These are phyloP conservation scores for Trametes villosa DNA, from an alignment of 768 basidiomycete species.

Conservation along the genomic window DNA sequence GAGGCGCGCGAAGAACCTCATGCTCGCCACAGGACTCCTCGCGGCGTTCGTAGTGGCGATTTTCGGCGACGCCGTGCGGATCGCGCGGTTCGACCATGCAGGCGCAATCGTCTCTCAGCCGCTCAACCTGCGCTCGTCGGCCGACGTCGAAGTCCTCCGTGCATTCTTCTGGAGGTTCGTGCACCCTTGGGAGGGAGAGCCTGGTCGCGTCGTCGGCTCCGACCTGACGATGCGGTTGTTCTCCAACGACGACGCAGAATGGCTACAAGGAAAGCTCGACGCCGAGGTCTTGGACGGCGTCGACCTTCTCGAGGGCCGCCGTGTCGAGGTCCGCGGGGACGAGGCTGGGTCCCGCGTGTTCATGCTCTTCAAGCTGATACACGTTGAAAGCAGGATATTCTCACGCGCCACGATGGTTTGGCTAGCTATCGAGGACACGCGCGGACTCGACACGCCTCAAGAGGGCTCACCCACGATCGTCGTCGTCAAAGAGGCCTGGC, in stretches of 20 bases:
- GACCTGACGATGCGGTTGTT: constrained; percentile 5
- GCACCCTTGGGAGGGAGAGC: background rate
- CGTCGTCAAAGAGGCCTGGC: constrained; percentile 21
- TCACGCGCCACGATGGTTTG: constrained; percentile 18
- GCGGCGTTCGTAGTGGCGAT: constrained; percentile 11
- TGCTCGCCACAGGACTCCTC: no score
- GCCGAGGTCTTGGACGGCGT: background rate
- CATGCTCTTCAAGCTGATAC: constrained; percentile 2
- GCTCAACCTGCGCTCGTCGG: background rate
- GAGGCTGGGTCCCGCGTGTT: background rate
- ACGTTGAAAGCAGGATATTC: constrained; percentile 16
- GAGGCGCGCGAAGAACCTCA: no score
- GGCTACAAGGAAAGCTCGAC: background rate
- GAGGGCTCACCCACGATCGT: background rate
- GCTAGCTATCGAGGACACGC: constrained; percentile 11
- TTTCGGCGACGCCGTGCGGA: constrained; percentile 4
- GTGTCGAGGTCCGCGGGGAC: background rate
- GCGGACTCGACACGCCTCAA: background rate
- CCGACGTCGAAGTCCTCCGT: background rate
- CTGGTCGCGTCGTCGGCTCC: background rate
- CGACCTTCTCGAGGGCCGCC: background rate
- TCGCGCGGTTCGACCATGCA: constrained; percentile 18
- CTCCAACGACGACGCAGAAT: background rate
- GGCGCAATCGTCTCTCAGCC: constrained; percentile 4
- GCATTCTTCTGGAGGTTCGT: constrained; percentile 21